Conservation (phyloP, 177 flowering plant genomes). For the Vitis hybrid region DNA sequence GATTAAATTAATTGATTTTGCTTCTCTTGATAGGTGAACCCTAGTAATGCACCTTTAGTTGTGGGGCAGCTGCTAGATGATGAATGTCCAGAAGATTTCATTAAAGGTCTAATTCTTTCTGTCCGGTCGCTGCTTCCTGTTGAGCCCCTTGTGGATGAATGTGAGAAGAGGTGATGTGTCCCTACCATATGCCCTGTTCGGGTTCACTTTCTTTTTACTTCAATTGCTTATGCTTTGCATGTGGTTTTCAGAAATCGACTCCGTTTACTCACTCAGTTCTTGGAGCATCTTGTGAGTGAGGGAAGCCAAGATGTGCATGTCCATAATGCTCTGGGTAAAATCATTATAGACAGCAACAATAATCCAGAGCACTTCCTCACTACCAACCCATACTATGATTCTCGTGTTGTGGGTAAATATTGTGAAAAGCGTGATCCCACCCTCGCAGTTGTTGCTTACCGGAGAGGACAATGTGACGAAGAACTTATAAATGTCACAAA, state of each 20-base stretch:
- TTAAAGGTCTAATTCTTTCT: slow-evolving; percentile 83
- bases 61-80: slow-evolving; percentile 98
- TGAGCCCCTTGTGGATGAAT: slow-evolving; percentile 69
- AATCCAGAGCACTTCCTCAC: slow-evolving; percentile 99
- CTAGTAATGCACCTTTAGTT: slow-evolving; percentile 95
- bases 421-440: slow-evolving; percentile 99
- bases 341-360: slow-evolving; percentile 97
- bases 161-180: slow-evolving; percentile 84
- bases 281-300: slow-evolving; percentile 99
- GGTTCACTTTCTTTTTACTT: neutral
- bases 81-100: slow-evolving; percentile 97
- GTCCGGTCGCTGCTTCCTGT: slow-evolving; percentile 91
- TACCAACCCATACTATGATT: slow-evolving; percentile 97
- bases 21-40: slow-evolving; percentile 56
- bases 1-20: neutral
- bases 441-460: slow-evolving; percentile 96
- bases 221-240: slow-evolving; percentile 14
- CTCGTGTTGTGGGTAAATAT: slow-evolving; percentile 97
- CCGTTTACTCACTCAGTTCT: slow-evolving; percentile 91
- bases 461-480: slow-evolving; percentile 99
- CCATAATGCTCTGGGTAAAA: slow-evolving; percentile 99
- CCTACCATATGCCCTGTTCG: neutral
- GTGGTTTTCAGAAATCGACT: slow-evolving; percentile 79
- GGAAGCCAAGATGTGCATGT: slow-evolving; percentile 99
- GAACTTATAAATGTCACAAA: slow-evolving; percentile 96